Evolutionary conservation across 75 land plant species (phyloP).

Genomic region (Larix kaempferi): DNA sequence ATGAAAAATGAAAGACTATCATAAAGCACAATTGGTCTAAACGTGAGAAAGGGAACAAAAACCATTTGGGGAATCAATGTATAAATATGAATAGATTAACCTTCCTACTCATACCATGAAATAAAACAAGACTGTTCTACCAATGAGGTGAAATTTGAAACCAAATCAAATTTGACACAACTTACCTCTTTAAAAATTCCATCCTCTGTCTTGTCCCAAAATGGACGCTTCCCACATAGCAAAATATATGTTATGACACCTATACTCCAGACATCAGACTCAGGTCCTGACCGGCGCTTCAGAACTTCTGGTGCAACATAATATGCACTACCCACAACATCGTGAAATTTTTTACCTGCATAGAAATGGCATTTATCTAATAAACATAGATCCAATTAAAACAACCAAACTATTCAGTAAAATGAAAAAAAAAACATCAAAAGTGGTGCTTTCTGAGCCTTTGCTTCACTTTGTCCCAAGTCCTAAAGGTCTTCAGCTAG

Average conservation of each 20-base stretch:
- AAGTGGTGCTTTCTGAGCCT: neutral
- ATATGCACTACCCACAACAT: conserved; percentile 34
- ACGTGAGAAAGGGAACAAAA: neutral
- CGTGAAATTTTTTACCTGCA: conserved; percentile 27
- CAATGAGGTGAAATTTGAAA: neutral
- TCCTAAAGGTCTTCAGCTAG: neutral
- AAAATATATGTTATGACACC: conserved; percentile 35
- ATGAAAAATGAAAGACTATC: neutral
- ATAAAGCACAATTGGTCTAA: neutral
- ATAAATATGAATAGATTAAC: neutral
- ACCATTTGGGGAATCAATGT: neutral
- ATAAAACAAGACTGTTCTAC: neutral
- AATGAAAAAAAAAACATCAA: conserved; percentile 5
- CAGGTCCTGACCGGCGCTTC: conserved; percentile 28
- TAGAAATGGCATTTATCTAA: neutral
- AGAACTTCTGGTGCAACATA: conserved; percentile 39
- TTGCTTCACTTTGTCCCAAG: neutral
- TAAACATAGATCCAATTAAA: neutral
- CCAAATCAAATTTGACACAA: neutral
- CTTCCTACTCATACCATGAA: neutral
- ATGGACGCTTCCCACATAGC: conserved; percentile 36
- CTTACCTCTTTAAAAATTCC: conserved; percentile 32
- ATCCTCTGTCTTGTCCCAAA: conserved; percentile 37
- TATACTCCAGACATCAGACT: conserved; percentile 40
- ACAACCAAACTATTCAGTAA: neutral